Evolutionary conservation across 176 grass and related monocot species (phyloP).

Genomic region (Cenchrus americanus): DNA sequence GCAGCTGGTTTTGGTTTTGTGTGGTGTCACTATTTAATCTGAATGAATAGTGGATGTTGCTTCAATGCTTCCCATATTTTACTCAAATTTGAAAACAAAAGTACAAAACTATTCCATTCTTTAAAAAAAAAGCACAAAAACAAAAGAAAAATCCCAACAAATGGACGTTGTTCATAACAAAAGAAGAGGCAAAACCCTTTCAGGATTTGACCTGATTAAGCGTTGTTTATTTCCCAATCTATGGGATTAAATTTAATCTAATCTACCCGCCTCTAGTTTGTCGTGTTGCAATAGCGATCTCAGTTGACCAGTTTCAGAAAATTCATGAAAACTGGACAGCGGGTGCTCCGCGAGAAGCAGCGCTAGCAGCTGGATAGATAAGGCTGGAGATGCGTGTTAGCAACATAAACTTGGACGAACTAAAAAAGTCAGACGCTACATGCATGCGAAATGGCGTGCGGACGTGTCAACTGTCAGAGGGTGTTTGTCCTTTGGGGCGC

Average conservation of each 20-base stretch:
- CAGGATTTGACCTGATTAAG: constrained; percentile 1
- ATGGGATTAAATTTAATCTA: background rate
- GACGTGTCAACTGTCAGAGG: background rate
- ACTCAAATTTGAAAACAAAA: background rate
- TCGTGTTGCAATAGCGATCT: background rate
- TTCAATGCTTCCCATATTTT: background rate
- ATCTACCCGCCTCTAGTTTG: background rate
- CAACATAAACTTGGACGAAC: background rate
- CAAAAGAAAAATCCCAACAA: background rate
- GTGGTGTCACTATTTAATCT: background rate
- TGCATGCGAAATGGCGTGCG: background rate
- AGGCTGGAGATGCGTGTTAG: background rate
- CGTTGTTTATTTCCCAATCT: background rate
- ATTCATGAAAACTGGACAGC: background rate
- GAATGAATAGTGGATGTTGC: background rate
- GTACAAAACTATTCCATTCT: background rate
- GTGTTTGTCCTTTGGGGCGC: background rate
- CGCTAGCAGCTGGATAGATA: too few relatives aligned
- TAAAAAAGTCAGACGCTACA: background rate
- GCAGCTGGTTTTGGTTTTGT: background rate
- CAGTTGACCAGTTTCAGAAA: constrained; percentile 5
- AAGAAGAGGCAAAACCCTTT: background rate
- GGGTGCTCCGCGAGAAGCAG: background rate
- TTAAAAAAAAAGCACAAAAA: background rate
- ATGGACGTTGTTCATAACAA: background rate